Evolutionary conservation across 1,284 basidiomycete genomes (phyloP).

Genomic region (Austropuccinia psidii): DNA sequence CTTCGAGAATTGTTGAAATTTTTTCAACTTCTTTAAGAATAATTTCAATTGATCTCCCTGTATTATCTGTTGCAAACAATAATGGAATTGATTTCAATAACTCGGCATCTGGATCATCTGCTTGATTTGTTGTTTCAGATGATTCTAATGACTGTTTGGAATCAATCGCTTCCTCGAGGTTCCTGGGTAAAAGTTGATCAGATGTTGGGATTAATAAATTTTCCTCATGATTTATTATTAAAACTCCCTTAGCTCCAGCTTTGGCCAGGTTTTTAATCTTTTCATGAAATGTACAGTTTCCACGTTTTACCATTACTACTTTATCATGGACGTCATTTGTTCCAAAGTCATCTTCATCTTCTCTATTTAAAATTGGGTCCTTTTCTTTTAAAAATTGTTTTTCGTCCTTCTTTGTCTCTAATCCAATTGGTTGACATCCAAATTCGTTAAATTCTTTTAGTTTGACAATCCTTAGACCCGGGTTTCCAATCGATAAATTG

Average conservation of each 20-base stretch:
- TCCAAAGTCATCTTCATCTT: not conserved
- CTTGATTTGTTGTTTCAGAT: not conserved
- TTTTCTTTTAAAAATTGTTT: too few species aligned
- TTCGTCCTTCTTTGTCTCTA: not conserved
- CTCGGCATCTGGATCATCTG: not conserved
- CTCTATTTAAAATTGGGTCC: not conserved
- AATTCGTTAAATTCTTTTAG: not conserved
- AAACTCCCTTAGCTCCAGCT: not conserved
- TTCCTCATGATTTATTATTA: constrained; percentile 11
- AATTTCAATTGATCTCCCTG: not conserved
- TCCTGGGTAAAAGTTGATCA: not conserved
- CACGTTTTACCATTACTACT: constrained; percentile 12
- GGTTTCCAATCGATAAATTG: not conserved
- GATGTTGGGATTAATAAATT: constrained; percentile 14
- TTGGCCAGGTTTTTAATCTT: not conserved
- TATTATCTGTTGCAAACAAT: not conserved
- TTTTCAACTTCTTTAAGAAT: not conserved
- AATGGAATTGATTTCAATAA: not conserved
- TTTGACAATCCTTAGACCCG: not conserved
- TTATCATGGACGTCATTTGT: constrained; percentile 1
- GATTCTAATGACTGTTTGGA: not conserved
- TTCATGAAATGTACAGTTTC: constrained; percentile 20
- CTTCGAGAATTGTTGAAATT: not conserved
- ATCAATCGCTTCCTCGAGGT: not conserved
- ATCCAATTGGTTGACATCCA: constrained; percentile 16